Percentiles rank a stretch among this genome's conserved stretches.
phyloP scores from a whole-genome alignment of 1,284 basidiomycete genomes.

The Meira nashicola region DNA sequence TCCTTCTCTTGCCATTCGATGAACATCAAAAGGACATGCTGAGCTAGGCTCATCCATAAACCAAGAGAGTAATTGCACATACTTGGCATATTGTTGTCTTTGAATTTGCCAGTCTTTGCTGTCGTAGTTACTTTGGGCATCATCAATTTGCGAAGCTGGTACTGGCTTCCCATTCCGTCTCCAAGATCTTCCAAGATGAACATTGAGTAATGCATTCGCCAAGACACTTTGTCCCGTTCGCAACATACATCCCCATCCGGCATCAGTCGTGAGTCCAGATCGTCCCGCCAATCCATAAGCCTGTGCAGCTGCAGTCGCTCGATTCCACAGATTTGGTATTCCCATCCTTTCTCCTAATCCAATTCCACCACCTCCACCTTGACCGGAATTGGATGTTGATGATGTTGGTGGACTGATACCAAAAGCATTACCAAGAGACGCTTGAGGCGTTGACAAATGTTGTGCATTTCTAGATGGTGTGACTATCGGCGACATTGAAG shows the following conservation, averaged over 20 bases:
- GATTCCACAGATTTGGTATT: constrained; percentile 37
- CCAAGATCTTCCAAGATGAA: constrained; percentile 65
- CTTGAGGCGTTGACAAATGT: neutral
- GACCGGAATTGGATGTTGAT: neutral
- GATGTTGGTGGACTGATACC: neutral
- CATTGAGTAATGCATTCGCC: constrained; percentile 76
- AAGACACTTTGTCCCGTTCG: constrained; percentile 87
- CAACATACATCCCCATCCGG: constrained; percentile 98
- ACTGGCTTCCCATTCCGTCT: constrained; percentile 12
- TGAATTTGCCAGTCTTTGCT: constrained; percentile 3
- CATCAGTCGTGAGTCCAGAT: constrained; percentile 80
- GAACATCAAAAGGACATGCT: constrained; percentile 87
- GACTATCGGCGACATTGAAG: neutral
- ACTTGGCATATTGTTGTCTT: constrained; percentile 56
- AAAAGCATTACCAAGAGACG: neutral
- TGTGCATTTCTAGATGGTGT: too few relatives aligned
- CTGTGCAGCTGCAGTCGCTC: constrained; percentile 41
- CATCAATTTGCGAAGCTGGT: constrained; percentile 13
- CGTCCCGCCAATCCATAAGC: constrained; percentile 26
- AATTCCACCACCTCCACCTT: neutral
- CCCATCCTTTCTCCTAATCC: constrained; percentile 44
- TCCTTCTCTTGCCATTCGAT: constrained; percentile 89
- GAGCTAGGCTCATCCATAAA: constrained; percentile 87
- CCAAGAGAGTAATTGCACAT: constrained; percentile 85
- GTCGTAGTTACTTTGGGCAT: constrained; percentile 25